Base-by-base conservation (phyloP, 2,329 filamentous ascomycete species). In the Xylaria sp. region DNA sequence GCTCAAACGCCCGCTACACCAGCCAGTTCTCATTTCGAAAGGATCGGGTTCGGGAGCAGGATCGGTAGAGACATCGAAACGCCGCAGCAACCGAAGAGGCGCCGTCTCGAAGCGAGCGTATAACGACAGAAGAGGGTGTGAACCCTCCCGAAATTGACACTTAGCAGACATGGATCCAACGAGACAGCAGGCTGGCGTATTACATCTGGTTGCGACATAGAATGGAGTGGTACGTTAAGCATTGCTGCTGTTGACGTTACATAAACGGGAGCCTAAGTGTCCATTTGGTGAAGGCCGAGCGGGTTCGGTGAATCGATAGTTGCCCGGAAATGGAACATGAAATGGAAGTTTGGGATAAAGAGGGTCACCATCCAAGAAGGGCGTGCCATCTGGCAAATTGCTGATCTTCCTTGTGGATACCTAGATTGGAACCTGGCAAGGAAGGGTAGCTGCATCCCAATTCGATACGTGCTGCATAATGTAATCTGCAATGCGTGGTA, bases 1-100 rank as follows among this genome's bases (percentile, higher is more conserved):
- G 58, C 78, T 89, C 65, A 89, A 88, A 76, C 81, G 86, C 28
- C 87, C 87, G 23, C 79, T 88, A 23, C 87, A 89, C 72, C 83
- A 86, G 67, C 87, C 87, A 9, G 78, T 89, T 18, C 75, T 87
- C 39, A 83, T 89, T 57, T 82, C 82, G 30, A 81, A 82, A 70
- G 81, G 78, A 46, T 73, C 57, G 28, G 65, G 56, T 28, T 52
- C 66, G 46, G 65, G 57, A 39, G 18, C 56, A 25, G 81, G 78
- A 56, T 73, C 75, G 23, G 75, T 75, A 39, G 78, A 81, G 43
- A 74, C 76, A 53, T 75, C 78, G 30, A 78, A 77, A 64, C 76
- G 80, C 63, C 78, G 76, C 65, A 77, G 78, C 45, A 76, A 78
- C 71, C 76, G 79, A 64, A 76, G 79, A 72, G 72, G 74, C 46